These are phyloP conservation scores for Fusarium albosuccineum DNA, from an alignment of 2,329 filamentous ascomycete species.

Conservation along the genomic window DNA sequence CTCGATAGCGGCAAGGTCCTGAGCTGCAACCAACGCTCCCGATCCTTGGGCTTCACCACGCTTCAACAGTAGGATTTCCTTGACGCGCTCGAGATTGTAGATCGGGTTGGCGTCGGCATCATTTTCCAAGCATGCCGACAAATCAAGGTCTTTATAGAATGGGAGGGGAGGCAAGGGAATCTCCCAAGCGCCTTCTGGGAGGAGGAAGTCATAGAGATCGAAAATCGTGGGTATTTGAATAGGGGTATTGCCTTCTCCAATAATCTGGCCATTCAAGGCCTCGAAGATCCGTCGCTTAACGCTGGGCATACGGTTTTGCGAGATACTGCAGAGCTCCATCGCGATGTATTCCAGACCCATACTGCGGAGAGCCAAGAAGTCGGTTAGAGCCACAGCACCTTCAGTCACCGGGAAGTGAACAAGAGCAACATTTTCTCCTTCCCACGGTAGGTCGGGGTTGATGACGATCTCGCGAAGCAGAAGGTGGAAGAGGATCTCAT, in stretches of 20 bases:
- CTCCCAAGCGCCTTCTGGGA: conserved; percentile 64
- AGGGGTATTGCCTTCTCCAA: conserved; percentile 74
- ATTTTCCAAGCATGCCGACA: conserved; percentile 73
- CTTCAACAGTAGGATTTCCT: conserved; percentile 79
- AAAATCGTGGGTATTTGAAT: conserved; percentile 83
- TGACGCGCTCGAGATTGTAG: conserved; percentile 78
- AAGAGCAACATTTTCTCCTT: conserved; percentile 71
- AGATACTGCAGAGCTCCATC: conserved; percentile 84
- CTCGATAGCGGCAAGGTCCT: conserved; percentile 65
- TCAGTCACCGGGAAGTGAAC: conserved; percentile 77
- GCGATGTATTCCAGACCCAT: conserved; percentile 87
- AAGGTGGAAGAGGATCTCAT: conserved; percentile 83
- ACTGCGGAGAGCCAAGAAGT: conserved; percentile 83
- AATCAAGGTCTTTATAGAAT: conserved; percentile 75
- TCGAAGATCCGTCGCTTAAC: conserved; percentile 77
- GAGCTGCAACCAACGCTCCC: conserved; percentile 62
- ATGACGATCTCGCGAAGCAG: conserved; percentile 80
- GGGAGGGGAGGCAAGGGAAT: conserved; percentile 65
- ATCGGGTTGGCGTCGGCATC: conserved; percentile 68
- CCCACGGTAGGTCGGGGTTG: conserved; percentile 78
- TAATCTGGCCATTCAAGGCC: conserved; percentile 82
- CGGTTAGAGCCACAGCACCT: conserved; percentile 76
- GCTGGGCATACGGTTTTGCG: conserved; percentile 77
- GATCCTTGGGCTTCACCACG: conserved; percentile 70
- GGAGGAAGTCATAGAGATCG: conserved; percentile 91